phyloP scores from a whole-genome alignment of 495 filamentous ascomycete species.

The Antarctomyces pellizariae region DNA sequence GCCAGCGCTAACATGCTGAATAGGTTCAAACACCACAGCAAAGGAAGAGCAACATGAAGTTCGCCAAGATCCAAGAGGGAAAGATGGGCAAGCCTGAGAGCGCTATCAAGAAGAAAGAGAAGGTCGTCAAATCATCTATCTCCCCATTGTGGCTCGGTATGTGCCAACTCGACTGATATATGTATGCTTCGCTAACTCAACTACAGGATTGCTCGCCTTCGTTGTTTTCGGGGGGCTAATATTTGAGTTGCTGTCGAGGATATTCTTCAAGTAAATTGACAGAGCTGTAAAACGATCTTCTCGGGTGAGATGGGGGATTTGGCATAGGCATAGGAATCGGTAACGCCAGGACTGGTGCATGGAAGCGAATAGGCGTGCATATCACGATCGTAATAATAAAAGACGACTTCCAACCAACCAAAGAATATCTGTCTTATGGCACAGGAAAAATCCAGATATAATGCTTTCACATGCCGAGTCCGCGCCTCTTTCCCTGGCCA shows the following conservation, averaged over 20 bases:
- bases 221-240: slow-evolving; percentile 64
- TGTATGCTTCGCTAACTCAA: background rate
- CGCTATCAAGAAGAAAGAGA: slow-evolving; percentile 38
- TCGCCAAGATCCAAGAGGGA: slow-evolving; percentile 50
- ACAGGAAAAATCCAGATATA: slow-evolving; percentile 1
- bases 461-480: slow-evolving; percentile 28
- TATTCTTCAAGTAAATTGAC: too few relatives aligned
- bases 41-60: slow-evolving; percentile 69
- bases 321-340: too few relatives aligned
- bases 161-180: too few relatives aligned
- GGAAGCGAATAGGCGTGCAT: background rate
- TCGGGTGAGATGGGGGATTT: too few relatives aligned
- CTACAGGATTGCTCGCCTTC: slow-evolving; percentile 50
- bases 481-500: slow-evolving; percentile 22
- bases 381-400: background rate
- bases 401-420: background rate
- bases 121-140: slow-evolving; percentile 48
- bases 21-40: slow-evolving; percentile 92
- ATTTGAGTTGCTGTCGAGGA: slow-evolving; percentile 53
- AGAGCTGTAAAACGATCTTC: too few relatives aligned
- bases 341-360: background rate
- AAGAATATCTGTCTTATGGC: slow-evolving; percentile 1
- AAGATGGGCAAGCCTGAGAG: slow-evolving; percentile 64
- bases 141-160: slow-evolving; percentile 67
- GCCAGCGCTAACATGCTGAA: slow-evolving; percentile 1